phyloP scores from a whole-genome alignment of 73 alveolate genomes.

The Paramecium octaurelia region DNA sequence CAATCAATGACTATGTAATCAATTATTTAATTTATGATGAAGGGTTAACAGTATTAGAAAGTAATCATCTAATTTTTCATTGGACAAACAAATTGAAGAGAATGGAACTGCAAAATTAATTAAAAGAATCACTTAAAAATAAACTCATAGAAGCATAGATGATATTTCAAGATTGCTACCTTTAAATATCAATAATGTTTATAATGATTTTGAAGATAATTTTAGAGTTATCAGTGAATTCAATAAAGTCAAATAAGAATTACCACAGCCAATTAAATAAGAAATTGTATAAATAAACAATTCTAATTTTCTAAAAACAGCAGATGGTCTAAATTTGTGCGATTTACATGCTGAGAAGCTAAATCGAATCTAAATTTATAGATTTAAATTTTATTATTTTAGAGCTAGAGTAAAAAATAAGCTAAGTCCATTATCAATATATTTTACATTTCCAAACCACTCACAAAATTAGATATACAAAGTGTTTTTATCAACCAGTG shows the following conservation, averaged over 20 bases:
- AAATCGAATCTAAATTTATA: background rate
- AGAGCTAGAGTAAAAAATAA: background rate
- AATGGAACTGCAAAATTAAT: background rate
- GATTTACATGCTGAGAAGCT: background rate
- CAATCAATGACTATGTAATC: background rate
- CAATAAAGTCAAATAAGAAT: background rate
- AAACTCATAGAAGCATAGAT: background rate
- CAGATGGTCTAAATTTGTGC: background rate
- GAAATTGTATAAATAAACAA: background rate
- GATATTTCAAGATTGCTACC: background rate
- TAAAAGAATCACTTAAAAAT: background rate
- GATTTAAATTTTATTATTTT: slow-evolving; percentile 34
- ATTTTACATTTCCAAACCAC: background rate
- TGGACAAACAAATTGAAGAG: background rate
- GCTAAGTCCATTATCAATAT: background rate
- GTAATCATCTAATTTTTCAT: background rate
- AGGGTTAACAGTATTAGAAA: background rate
- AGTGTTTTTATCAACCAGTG: slow-evolving; percentile 1
- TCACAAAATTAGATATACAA: background rate
- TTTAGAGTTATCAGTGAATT: background rate
- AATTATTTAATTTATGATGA: background rate
- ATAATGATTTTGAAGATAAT: background rate
- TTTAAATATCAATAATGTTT: background rate
- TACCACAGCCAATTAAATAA: background rate
- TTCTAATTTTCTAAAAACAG: background rate